Base-by-base conservation (phyloP, 2,329 filamentous ascomycete genomes). In the Aspergillus hiratsukae region DNA sequence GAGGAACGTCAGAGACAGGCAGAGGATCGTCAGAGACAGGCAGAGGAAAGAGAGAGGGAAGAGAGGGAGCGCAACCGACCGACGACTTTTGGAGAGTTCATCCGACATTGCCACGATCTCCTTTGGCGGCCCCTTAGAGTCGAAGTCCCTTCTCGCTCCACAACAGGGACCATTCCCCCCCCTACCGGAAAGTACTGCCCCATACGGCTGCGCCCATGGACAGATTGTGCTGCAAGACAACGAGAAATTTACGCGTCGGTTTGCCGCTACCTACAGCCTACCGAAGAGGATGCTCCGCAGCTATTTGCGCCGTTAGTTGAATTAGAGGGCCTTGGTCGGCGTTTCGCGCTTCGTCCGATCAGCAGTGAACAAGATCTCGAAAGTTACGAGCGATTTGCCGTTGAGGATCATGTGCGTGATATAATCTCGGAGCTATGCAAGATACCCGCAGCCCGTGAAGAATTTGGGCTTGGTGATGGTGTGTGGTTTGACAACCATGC, bases 341-440 rank as follows among this genome's bases (percentile, higher is more conserved):
- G 61, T 48, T 27, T 67, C 48, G 59, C 54, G 48, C 55, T 53
- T 51, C 54, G 58, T 29, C 58, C 59, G 53, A 43, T 68, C 14
- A 60, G 61, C 48, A 69, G 66, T 51, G 67, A 70, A 46, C 59
- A 63, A 56, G 68, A 69, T 52, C 61, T 69, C 29, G 66, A 67
- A 56, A 46, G 46, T 55, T 67, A 68, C 58, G 61, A 68, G 54
- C 60, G 65, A 55, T 35, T 64, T 48, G 62, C 61, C n/a, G 60
- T 70, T 54, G 64, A 69, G 54, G 54, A 63, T 49, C 62, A 65
- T 53, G 65, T 63, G 48, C 63, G 55, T 31, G 51, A 65, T 48
- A 67, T 70, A 19, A 64, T 69, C 53, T 59, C 65, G 25, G 56
- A 64, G 45, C 59, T 70, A 43, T 60, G 62, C 49, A 58, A 58